phyloP scores from a whole-genome alignment of 352 stramenopile genomes.

The Globisporangium cystogenes region DNA sequence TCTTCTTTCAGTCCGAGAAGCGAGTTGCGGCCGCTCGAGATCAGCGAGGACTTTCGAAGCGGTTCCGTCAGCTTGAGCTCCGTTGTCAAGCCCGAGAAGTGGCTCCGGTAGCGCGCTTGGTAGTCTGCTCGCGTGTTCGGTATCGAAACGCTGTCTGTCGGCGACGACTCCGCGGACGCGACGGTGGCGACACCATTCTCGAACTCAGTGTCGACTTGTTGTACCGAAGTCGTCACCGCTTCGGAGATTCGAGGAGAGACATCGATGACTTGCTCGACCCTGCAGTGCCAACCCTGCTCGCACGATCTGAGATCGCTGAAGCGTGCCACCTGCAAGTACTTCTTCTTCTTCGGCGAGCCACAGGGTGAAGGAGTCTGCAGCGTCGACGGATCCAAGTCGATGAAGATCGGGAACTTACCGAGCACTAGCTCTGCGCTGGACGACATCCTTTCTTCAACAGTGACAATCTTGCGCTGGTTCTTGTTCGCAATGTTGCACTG shows the following conservation, averaged over 20 bases:
- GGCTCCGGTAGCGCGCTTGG: constrained; percentile 4
- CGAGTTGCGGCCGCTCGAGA: constrained; percentile 10
- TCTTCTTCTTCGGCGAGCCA: constrained; percentile 5
- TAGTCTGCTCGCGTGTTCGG: not conserved
- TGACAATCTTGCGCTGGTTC: not conserved
- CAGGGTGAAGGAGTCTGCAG: not conserved
- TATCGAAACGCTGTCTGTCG: not conserved
- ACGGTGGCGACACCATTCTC: not conserved
- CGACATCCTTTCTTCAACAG: not conserved
- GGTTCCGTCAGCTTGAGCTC: not conserved
- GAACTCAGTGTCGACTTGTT: not conserved
- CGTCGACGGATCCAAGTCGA: constrained; percentile 18
- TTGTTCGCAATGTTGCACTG: constrained; percentile 3
- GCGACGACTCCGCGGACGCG: not conserved
- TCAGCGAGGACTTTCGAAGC: not conserved
- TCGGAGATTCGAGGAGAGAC: not conserved
- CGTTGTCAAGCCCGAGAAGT: not conserved
- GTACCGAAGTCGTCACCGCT: no score
- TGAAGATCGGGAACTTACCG: constrained; percentile 26
- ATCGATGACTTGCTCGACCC: not conserved
- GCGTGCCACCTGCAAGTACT: constrained; percentile 26
- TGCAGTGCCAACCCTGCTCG: not conserved
- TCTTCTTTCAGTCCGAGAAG: constrained; percentile 33
- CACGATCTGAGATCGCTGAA: constrained; percentile 7
- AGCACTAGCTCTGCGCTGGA: not conserved